Percentiles rank a stretch among this genome's conserved stretches.
Evolutionary conservation across 2,329 filamentous ascomycete species (phyloP).

Genomic region (Aspergillus novofumigatus): DNA sequence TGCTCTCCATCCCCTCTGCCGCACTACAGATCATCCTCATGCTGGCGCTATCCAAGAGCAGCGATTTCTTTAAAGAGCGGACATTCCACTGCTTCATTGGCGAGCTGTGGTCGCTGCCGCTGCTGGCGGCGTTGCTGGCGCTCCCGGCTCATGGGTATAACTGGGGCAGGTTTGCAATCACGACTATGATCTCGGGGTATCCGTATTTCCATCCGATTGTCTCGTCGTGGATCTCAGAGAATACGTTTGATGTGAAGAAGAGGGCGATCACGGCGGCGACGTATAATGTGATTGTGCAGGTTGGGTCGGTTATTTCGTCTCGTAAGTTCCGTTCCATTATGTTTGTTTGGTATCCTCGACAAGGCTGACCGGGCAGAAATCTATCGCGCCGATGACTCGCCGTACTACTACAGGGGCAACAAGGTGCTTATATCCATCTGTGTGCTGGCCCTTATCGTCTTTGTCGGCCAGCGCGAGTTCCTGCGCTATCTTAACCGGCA

Average conservation of each 20-base stretch:
- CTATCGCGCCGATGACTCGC: constrained; percentile 47
- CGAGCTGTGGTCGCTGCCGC: constrained; percentile 50
- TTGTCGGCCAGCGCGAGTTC: constrained; percentile 46
- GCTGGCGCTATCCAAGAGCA: constrained; percentile 44
- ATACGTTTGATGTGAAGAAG: constrained; percentile 29
- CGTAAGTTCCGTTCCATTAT: constrained; percentile 17
- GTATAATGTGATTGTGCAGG: constrained; percentile 35
- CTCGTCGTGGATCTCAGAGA: constrained; percentile 25
- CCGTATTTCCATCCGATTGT: constrained; percentile 53
- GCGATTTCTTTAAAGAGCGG: constrained; percentile 51
- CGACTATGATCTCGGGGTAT: constrained; percentile 50
- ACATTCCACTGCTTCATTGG: constrained; percentile 50
- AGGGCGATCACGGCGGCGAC: constrained; percentile 25
- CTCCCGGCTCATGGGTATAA: constrained; percentile 41
- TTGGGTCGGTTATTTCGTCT: constrained; percentile 26
- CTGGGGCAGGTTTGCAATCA: constrained; percentile 49
- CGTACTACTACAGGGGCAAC: constrained; percentile 54
- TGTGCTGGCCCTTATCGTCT: constrained; percentile 44
- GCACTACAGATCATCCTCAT: constrained; percentile 50
- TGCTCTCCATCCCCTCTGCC: constrained; percentile 27
- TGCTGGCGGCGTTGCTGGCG: constrained; percentile 47
- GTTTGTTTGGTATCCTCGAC: background rate
- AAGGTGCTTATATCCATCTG: constrained; percentile 51
- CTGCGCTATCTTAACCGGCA: constrained; percentile 46
- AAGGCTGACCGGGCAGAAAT: constrained; percentile 34